A percentile compares a stretch with the other conserved stretches of the same genome.
Evolutionary conservation across 176 grass and related monocot genomes (phyloP).

Genomic region (Eleusine coracana): DNA sequence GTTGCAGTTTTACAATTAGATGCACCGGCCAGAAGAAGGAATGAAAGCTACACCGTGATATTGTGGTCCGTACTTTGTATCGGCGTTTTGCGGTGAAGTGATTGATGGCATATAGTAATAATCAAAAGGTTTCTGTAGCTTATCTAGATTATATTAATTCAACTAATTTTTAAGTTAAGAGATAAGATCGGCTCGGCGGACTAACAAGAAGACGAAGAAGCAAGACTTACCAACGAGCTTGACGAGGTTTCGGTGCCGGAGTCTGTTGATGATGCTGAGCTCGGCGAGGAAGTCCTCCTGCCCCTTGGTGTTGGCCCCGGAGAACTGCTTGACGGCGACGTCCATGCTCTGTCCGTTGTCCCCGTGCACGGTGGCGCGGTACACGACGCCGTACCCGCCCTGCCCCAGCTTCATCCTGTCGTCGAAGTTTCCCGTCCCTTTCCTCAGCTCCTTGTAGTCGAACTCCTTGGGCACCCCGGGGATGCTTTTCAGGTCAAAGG

Average conservation of each 20-base stretch:
- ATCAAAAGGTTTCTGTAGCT: too few relatives aligned
- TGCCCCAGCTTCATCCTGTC: constrained; percentile 86
- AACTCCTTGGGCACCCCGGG: constrained; percentile 84
- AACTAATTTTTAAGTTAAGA: not conserved
- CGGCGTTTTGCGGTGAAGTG: not conserved
- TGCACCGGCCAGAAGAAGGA: not conserved
- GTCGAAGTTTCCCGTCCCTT: constrained; percentile 80
- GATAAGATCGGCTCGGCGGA: not conserved
- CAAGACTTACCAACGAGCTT: constrained; percentile 60
- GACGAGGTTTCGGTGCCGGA: constrained; percentile 86
- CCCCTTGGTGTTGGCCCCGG: constrained; percentile 72
- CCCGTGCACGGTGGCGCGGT: constrained; percentile 61
- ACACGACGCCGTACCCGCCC: constrained; percentile 87
- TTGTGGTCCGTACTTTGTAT: constrained; percentile 5
- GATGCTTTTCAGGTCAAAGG: constrained; percentile 58
- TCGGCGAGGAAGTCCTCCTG: constrained; percentile 91
- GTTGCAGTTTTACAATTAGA: not conserved
- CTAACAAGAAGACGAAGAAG: not conserved
- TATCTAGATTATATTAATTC: not conserved
- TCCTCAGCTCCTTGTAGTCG: constrained; percentile 71
- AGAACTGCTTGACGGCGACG: constrained; percentile 92
- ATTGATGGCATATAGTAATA: not conserved
- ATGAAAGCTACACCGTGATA: not conserved
- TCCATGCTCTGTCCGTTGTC: constrained; percentile 52
- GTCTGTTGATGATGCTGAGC: constrained; percentile 90